These are phyloP conservation scores for Colletotrichum shisoi DNA, from an alignment of 2,329 filamentous ascomycete species.

Conservation along the genomic window DNA sequence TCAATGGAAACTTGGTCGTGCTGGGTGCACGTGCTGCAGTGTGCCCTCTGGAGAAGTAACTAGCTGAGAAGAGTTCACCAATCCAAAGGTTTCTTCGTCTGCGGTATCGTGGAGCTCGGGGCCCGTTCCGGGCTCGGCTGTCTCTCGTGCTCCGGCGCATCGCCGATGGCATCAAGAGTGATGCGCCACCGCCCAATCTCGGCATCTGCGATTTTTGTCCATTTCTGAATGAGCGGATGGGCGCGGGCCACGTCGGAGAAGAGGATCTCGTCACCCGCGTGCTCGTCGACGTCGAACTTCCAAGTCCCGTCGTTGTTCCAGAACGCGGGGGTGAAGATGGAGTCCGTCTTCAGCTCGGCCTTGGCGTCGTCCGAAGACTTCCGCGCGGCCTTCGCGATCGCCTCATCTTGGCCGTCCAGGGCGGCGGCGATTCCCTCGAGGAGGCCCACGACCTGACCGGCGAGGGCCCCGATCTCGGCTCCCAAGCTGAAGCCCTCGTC, in stretches of 20 bases:
- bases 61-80: conserved; percentile 45
- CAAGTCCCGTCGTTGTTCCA: conserved; percentile 76
- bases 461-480: conserved; percentile 76
- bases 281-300: conserved; percentile 65
- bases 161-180: conserved; percentile 43
- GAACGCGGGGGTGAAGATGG: conserved; percentile 70
- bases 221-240: conserved; percentile 73
- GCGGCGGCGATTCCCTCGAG: conserved; percentile 74
- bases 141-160: conserved; percentile 47
- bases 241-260: conserved; percentile 70
- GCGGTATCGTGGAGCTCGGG: conserved; percentile 41
- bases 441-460: conserved; percentile 78
- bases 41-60: not conserved
- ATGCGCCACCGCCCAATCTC: conserved; percentile 49
- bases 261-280: conserved; percentile 54
- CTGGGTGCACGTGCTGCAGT: conserved; percentile 14
- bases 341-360: conserved; percentile 66
- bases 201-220: conserved; percentile 55
- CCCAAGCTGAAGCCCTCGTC: conserved; percentile 90
- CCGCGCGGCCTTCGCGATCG: conserved; percentile 12
- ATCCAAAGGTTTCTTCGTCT: conserved; percentile 49
- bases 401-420: conserved; percentile 46
- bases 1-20: conserved; percentile 1
- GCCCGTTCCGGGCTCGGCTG: conserved; percentile 44
- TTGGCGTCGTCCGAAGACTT: conserved; percentile 59